These are phyloP conservation scores for Polychaeton citri DNA, from an alignment of 2,329 filamentous ascomycete genomes.

Conservation along the genomic window DNA sequence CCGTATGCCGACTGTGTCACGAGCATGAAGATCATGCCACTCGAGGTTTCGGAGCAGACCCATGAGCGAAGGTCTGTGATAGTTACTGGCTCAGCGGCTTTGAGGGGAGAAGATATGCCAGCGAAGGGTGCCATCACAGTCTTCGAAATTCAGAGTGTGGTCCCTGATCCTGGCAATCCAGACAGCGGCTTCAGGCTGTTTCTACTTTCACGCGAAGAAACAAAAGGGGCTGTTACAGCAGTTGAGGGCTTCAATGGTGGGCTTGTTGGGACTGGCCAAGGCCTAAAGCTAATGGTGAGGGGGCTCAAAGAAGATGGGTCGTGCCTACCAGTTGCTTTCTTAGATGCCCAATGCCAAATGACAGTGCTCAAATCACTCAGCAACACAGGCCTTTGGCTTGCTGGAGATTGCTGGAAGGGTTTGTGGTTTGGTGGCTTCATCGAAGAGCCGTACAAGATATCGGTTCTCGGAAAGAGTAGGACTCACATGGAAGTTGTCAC, in stretches of 20 bases:
- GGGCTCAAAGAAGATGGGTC: slow-evolving; percentile 92
- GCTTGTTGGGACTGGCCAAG: slow-evolving; percentile 83
- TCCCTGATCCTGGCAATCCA: slow-evolving; percentile 71
- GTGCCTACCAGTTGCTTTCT: slow-evolving; percentile 84
- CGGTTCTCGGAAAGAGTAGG: slow-evolving; percentile 77
- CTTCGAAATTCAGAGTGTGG: slow-evolving; percentile 82
- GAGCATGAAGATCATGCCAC: slow-evolving; percentile 66
- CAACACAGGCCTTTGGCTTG: slow-evolving; percentile 70
- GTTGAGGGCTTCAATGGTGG: slow-evolving; percentile 66
- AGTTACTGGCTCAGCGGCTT: slow-evolving; percentile 69
- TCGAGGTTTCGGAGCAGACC: slow-evolving; percentile 84
- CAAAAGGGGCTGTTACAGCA: slow-evolving; percentile 82
- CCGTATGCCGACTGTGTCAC: slow-evolving; percentile 66
- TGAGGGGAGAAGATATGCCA: slow-evolving; percentile 82
- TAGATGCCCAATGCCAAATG: slow-evolving; percentile 94
- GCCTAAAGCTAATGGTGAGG: slow-evolving; percentile 93
- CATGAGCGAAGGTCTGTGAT: slow-evolving; percentile 75
- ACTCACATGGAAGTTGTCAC: slow-evolving; percentile 65
- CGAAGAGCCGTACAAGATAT: slow-evolving; percentile 93
- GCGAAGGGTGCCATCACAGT: slow-evolving; percentile 77
- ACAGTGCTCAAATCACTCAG: slow-evolving; percentile 72
- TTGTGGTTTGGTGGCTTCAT: slow-evolving; percentile 95
- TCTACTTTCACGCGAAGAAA: slow-evolving; percentile 75
- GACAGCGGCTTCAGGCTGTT: slow-evolving; percentile 81
- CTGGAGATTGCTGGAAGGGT: slow-evolving; percentile 85